Evolutionary conservation across 176 grass and related monocot genomes (phyloP).

Genomic region (Dendrocalamus sinicus): DNA sequence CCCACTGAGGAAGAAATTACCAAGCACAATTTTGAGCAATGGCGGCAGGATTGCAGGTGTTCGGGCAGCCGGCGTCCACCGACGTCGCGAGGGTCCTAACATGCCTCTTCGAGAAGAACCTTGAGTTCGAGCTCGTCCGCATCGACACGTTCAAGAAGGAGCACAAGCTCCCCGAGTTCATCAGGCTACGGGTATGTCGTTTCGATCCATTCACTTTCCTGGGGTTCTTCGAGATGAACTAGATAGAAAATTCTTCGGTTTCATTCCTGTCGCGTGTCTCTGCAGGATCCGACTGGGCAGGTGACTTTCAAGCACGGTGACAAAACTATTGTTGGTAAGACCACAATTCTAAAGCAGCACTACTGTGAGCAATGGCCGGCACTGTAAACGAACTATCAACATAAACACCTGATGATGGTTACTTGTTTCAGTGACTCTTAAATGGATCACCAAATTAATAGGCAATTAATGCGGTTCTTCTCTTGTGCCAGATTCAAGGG

Average conservation of each 20-base stretch:
- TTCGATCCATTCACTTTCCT: not conserved
- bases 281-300: conserved; percentile 88
- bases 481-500: conserved; percentile 67
- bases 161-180: conserved; percentile 83
- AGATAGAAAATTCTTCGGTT: not conserved
- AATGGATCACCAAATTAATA: not conserved
- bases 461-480: not conserved
- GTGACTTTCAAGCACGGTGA: conserved; percentile 81
- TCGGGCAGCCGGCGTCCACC: conserved; percentile 81
- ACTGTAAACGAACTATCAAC: not conserved
- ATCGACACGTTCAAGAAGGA: conserved; percentile 75
- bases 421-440: not conserved
- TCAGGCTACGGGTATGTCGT: conserved; percentile 61
- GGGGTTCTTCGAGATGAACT: not conserved
- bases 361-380: not conserved
- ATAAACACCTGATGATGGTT: not conserved
- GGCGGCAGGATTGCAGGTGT: conserved; percentile 71
- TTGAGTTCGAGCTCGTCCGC: conserved; percentile 82
- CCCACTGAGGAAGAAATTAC: conserved; percentile 18
- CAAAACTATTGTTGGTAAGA: conserved; percentile 67
- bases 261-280: not conserved
- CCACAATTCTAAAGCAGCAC: not conserved
- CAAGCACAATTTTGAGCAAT: conserved; percentile 15
- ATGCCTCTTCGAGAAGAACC: conserved; percentile 94
- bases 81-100: conserved; percentile 80